These are phyloP conservation scores for Crithidia brevicula DNA, from an alignment of 208 protist species.

Conservation along the genomic window DNA sequence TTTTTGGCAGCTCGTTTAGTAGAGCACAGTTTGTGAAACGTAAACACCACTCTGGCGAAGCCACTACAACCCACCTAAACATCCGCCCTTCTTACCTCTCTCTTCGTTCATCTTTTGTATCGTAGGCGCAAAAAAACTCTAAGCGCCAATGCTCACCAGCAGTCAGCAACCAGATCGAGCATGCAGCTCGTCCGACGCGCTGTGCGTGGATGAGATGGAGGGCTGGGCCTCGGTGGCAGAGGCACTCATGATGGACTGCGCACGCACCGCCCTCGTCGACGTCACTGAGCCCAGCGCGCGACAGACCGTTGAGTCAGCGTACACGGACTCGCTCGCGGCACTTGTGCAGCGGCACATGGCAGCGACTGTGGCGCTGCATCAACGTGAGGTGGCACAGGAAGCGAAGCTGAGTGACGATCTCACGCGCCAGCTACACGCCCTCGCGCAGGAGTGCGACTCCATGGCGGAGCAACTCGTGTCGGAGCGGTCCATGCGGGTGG, in stretches of 20 bases:
- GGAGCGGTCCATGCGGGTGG: slow-evolving; percentile 8
- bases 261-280: slow-evolving; percentile 22
- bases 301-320: slow-evolving; percentile 1
- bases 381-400: background rate
- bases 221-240: slow-evolving; percentile 44
- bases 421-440: background rate
- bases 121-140: background rate
- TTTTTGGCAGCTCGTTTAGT: too few relatives aligned
- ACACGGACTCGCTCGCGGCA: slow-evolving; percentile 10
- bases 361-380: slow-evolving; percentile 1
- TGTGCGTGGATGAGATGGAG: slow-evolving; percentile 23
- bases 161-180: background rate
- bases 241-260: slow-evolving; percentile 28
- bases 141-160: slow-evolving; percentile 10
- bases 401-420: slow-evolving; percentile 4
- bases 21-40: too few relatives aligned
- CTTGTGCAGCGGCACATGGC: slow-evolving; percentile 15
- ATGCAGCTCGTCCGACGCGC: slow-evolving; percentile 1
- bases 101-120: too few relatives aligned
- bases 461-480: background rate
- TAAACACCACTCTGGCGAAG: too few relatives aligned
- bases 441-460: slow-evolving; percentile 5
- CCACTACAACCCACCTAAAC: too few relatives aligned
- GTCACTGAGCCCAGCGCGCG: slow-evolving; percentile 39
- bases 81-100: too few relatives aligned